Evolutionary conservation across 768 basidiomycete species (phyloP), one percentile per base, ranked within the genome.

Genomic region (Hygrophoropsis aurantiaca): DNA sequence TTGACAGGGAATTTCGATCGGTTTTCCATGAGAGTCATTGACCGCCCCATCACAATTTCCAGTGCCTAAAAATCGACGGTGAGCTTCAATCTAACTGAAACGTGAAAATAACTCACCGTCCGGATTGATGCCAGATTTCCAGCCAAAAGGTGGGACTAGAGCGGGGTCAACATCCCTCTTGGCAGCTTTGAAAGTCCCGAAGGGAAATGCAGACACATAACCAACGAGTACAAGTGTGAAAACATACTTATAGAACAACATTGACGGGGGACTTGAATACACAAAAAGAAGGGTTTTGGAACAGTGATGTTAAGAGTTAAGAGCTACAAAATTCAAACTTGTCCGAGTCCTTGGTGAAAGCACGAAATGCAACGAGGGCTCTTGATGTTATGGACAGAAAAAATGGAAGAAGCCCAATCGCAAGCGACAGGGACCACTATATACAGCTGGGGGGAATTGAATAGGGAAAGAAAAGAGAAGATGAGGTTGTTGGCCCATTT

Each of bases 21-120:
- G 72, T 23, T 72, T 63, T 2, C 83, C 84, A 25, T 77, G 69
- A 7, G 80, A 68, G 19, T 80, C 81, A 3, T 74, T 74, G 27
- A 81, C 74, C 1, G 75, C 74, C 5, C 85, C 85, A 49, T 86
- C 82, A 49, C 86, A 86, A 51, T 86, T 78, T n/a, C 83, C 85
- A 5, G 81, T 82, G 13, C 85, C 71, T 66, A 42, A n/a, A 40
- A 44, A 21, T 10, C 7, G 26, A 40, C 21, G 15, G 19, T 36
- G 33, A 18, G 26, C 42, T 21, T 40, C n/a, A 32, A 30, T 27
- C 24, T 26, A 11, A 25, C 10, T 40, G 19, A 11, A 37, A 19
- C 11, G 26, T 26, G 30, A 30, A 13, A 23, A 11, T 30, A 70
- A 70, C 52, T 71, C 67, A 56, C 81, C 82, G 24, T 79, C 80